Evolutionary conservation across 176 grass and related monocot genomes (phyloP), one percentile per base, ranked within the genome.

Genomic region (Oryza glumipatula): DNA sequence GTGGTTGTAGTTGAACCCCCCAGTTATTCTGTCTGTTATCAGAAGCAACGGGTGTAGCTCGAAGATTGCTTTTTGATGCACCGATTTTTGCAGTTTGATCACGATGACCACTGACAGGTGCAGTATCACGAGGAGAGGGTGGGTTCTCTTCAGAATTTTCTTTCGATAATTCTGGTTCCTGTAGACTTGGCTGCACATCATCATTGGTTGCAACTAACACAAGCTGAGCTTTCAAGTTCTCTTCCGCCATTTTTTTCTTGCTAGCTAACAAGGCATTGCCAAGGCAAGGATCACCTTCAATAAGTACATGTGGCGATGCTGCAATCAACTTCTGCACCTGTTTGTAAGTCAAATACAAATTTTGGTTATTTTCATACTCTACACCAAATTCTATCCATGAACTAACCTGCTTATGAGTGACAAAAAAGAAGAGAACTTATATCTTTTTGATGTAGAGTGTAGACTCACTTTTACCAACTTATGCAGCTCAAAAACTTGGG

Each of bases 401-500:
- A 48, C 65, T 61, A 38, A 74, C 68, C 68, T 73, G 76, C 78
- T 63, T 36, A 46, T 51, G 30, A 61, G 76, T 23, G 81, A 77
- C 32, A 56, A 23, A 21, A 17, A 11, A 33, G 24, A 13, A 15
- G 44, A 84, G 52, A 49, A 35, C 74, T 51, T 32, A 21, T 17
- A 51, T 45, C 49, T 72, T 33, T 84, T 84, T 87, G 35, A 48
- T 6, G 46, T 35, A 43, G 58, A 63, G n/a, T 22, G 21, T 63
- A 10, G 65, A 92, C 97, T 94, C 90, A 99, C 94, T 92, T 94
- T 89, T 83, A 99, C 94, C 86, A 99, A 80, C 45, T 90, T 94
- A 92, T 96, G 97, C 49, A 99, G 86, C 91, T 99, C 92, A 74
- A 99, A 99, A 49, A 96, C 90, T 94, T 99, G 97, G 60, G 92